Percentiles rank a stretch among this genome's conserved stretches.
These are phyloP conservation scores for Wickerhamiella brachini DNA, from an alignment of 805 yeast genomes.

Conservation along the genomic window DNA sequence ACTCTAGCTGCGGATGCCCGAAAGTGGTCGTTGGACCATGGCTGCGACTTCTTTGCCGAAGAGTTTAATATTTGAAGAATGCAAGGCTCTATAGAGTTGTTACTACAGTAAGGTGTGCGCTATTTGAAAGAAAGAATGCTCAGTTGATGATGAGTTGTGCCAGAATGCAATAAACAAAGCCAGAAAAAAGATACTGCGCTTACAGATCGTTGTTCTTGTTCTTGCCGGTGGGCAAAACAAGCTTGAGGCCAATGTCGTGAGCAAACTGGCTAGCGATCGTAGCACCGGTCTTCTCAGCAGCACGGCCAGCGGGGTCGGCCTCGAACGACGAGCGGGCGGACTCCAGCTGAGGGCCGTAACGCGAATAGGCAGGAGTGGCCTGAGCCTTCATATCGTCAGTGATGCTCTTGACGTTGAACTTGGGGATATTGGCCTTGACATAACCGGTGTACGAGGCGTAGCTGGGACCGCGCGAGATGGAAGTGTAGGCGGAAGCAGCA, in stretches of 20 bases:
- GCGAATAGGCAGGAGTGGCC: background rate
- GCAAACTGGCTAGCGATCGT: background rate
- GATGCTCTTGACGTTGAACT: background rate
- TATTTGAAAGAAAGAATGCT: background rate
- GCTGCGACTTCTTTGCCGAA: constrained; percentile 13
- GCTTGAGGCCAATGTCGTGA: background rate
- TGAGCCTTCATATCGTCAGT: background rate
- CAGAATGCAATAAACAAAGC: background rate
- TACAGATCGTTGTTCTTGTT: background rate
- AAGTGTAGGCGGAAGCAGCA: background rate
- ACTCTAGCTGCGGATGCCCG: constrained; percentile 11
- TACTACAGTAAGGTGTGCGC: background rate
- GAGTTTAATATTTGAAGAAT: constrained; percentile 3
- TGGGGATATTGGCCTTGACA: background rate
- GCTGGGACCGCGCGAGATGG: background rate
- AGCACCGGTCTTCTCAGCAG: background rate
- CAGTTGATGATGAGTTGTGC: too few species aligned
- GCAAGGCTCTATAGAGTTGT: background rate
- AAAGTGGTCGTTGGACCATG: constrained; percentile 11
- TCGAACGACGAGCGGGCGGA: background rate
- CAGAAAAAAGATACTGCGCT: background rate
- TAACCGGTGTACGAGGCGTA: background rate
- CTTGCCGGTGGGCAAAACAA: background rate
- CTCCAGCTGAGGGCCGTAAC: background rate
- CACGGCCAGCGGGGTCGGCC: background rate